A percentile compares a stretch with the other conserved stretches of the same genome.
phyloP scores from a whole-genome alignment of 768 basidiomycete genomes.

The Hortiboletus flavorubellus region DNA sequence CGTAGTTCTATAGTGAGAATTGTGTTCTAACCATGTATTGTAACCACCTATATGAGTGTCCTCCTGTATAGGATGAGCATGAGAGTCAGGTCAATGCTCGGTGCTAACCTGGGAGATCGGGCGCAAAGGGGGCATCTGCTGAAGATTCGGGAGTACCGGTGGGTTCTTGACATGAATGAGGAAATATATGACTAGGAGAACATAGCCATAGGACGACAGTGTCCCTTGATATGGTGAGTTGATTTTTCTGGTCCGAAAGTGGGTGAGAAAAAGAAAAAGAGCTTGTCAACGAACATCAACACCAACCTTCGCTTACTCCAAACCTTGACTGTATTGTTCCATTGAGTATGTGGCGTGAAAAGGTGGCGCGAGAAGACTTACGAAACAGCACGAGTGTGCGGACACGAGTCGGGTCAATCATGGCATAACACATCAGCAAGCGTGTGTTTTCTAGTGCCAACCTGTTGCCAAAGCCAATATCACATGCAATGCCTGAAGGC shows the following conservation, averaged over 20 bases:
- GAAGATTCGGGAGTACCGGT: constrained; percentile 92
- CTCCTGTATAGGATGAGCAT: constrained; percentile 44
- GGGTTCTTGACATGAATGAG: constrained; percentile 97
- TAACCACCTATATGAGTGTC: constrained; percentile 76
- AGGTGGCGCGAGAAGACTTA: constrained; percentile 48
- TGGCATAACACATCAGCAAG: constrained; percentile 94
- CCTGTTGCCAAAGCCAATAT: constrained; percentile 98
- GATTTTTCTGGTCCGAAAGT: constrained; percentile 68
- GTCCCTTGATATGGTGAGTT: constrained; percentile 98
- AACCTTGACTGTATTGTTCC: constrained; percentile 74
- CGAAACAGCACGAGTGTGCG: constrained; percentile 93
- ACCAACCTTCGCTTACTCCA: constrained; percentile 91
- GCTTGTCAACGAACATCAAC: neutral
- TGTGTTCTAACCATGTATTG: constrained; percentile 66
- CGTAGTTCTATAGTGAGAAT: constrained; percentile 12
- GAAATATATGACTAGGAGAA: constrained; percentile 96
- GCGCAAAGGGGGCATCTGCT: constrained; percentile 88
- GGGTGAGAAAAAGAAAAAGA: neutral
- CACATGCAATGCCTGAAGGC: constrained; percentile 89
- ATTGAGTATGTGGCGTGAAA: constrained; percentile 10
- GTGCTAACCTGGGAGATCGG: constrained; percentile 70
- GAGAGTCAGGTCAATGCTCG: constrained; percentile 6
- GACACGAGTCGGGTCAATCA: constrained; percentile 91
- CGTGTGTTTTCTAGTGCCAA: constrained; percentile 96
- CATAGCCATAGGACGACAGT: constrained; percentile 95